A percentile compares a stretch with the other conserved stretches of the same genome.
Conservation (phyloP, 768 basidiomycete genomes). For the Tephrocybe rancida region DNA sequence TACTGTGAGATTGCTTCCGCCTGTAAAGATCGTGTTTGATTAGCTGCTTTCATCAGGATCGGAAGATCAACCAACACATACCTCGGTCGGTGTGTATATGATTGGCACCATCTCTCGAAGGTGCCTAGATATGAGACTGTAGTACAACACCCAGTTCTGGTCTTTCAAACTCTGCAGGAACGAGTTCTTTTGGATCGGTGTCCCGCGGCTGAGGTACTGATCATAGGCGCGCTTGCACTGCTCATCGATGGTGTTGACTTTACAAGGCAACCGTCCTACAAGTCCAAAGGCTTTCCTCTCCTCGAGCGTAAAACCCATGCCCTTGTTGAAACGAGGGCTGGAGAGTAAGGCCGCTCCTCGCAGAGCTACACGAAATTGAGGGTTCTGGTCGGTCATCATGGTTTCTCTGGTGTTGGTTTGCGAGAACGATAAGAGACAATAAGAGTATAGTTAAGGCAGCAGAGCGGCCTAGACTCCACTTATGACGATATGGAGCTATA, state of each 20-base stretch:
- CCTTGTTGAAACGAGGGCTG: conserved; percentile 75
- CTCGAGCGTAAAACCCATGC: conserved; percentile 68
- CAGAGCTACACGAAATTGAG: conserved; percentile 42
- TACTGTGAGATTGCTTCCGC: conserved; percentile 84
- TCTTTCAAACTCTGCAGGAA: conserved; percentile 77
- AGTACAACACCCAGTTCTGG: conserved; percentile 86
- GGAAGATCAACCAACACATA: conserved; percentile 25
- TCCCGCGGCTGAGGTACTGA: conserved; percentile 46
- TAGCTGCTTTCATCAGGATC: not conserved
- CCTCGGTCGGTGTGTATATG: conserved; percentile 85
- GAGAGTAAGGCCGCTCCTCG: conserved; percentile 65
- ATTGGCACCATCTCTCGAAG: conserved; percentile 67
- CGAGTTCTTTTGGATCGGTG: conserved; percentile 61
- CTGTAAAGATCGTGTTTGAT: conserved; percentile 30
- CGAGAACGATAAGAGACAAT: not conserved
- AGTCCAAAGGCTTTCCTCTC: conserved; percentile 77
- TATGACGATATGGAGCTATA: no score
- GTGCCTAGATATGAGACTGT: conserved; percentile 59
- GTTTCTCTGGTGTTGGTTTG: not conserved
- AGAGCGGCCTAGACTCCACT: no score
- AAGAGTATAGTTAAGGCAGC: no score
- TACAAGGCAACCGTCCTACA: conserved; percentile 48
- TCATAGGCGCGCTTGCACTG: conserved; percentile 66
- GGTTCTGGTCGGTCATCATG: not conserved
- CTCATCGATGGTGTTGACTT: conserved; percentile 68